These are phyloP conservation scores for Candida freyschussii DNA, from an alignment of 1,139 yeast genomes.

Conservation along the genomic window DNA sequence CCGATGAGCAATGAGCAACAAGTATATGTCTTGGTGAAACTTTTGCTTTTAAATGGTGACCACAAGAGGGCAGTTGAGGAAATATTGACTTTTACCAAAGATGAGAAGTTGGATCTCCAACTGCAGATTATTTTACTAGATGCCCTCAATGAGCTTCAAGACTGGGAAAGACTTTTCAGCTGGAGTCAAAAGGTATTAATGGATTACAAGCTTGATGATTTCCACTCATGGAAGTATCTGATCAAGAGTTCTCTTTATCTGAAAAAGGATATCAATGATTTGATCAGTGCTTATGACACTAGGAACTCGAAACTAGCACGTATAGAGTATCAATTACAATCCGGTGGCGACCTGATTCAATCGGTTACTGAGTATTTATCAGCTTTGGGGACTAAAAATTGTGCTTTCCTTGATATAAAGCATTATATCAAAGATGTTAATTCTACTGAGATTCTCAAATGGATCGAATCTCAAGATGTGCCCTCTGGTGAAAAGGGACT, in stretches of 20 bases:
- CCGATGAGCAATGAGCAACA: constrained; percentile 55
- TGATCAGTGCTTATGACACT: constrained; percentile 28
- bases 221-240: constrained; percentile 53
- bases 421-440: constrained; percentile 28
- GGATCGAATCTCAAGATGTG: constrained; percentile 17
- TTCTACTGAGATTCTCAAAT: constrained; percentile 9
- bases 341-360: constrained; percentile 21
- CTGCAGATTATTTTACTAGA: constrained; percentile 49
- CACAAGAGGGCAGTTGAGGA: constrained; percentile 30
- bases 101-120: constrained; percentile 46
- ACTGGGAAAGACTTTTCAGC: constrained; percentile 40
- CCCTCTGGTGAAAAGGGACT: constrained; percentile 30
- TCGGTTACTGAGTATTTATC: constrained; percentile 40
- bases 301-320: constrained; percentile 57
- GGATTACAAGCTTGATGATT: constrained; percentile 48
- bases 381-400: constrained; percentile 45
- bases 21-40: constrained; percentile 46
- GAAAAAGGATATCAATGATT: constrained; percentile 26
- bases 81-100: constrained; percentile 28
- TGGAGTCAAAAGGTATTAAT: constrained; percentile 36
- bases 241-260: constrained; percentile 41
- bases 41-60: constrained; percentile 36
- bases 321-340: constrained; percentile 39
- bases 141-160: constrained; percentile 34
- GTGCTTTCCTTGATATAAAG: constrained; percentile 57